Percentiles rank a stretch among this genome's conserved stretches.
phyloP scores from a whole-genome alignment of 768 basidiomycete species.

The Leucosporidium creatinivorum region DNA sequence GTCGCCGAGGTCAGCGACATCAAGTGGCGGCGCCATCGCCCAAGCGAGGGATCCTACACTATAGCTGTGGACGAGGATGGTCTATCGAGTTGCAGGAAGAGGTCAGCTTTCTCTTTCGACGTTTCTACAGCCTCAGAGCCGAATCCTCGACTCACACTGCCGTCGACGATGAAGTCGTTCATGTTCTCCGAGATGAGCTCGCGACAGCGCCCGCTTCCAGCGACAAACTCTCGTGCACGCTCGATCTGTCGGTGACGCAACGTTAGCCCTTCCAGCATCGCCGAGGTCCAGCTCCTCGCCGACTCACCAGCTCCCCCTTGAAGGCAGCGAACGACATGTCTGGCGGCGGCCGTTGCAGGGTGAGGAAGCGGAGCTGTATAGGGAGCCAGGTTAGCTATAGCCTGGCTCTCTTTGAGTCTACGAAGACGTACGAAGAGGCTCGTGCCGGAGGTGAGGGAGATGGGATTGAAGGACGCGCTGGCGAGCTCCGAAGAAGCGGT shows the following conservation, averaged over 20 bases:
- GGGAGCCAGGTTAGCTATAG: too few relatives aligned
- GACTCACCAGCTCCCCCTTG: constrained; percentile 33
- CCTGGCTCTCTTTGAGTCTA: too few relatives aligned
- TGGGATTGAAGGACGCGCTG: constrained; percentile 61
- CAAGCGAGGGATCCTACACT: constrained; percentile 44
- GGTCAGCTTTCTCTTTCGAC: constrained; percentile 2
- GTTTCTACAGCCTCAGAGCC: not conserved
- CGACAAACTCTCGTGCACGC: constrained; percentile 37
- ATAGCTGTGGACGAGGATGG: constrained; percentile 97
- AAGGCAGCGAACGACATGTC: constrained; percentile 62
- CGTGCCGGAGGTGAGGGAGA: constrained; percentile 80
- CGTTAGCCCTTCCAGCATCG: too few relatives aligned
- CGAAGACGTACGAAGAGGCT: constrained; percentile 55
- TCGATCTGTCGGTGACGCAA: too few relatives aligned
- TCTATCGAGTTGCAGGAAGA: constrained; percentile 18
- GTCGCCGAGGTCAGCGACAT: not conserved
- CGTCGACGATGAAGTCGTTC: constrained; percentile 91
- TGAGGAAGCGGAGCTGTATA: constrained; percentile 63
- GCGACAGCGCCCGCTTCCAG: constrained; percentile 70
- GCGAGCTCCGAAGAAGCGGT: constrained; percentile 62
- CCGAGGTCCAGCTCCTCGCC: constrained; percentile 6
- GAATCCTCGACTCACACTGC: constrained; percentile 50
- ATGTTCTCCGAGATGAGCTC: constrained; percentile 80
- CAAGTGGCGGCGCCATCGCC: not conserved
- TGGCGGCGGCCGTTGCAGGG: constrained; percentile 39